Base-by-base conservation (phyloP, 345 rosid species). In the Salix suchowensis region DNA sequence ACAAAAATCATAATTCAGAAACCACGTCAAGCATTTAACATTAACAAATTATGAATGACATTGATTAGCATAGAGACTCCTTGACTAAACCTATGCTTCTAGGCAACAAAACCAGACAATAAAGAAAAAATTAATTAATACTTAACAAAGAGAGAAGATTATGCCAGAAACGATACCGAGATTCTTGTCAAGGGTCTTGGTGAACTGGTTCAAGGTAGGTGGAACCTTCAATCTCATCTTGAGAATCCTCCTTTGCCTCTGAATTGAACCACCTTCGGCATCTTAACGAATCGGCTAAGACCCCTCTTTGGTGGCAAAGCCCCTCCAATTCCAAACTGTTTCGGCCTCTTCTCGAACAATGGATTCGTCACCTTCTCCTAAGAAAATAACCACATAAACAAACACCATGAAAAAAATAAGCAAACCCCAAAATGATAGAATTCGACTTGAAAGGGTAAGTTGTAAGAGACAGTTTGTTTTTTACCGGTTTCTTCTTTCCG, bases 171-270 rank as follows among this genome's bases (percentile, higher is more conserved):
- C 78, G 50, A 37, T 77, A 90, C 97, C 97, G 14, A 89, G 87
- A 58, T 89, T 89, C 87, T 89, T 92, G 86, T 92, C 97, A 13
- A 90, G 90, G 52, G 97, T 88, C 89, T 92, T 92, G 83, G 95
- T 92, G 83, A 90, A 92, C 80, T 90, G 95, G 78, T 89, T 90
- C 70, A 90, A 76, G 12, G 94, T 85, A 0, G 94, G 94, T 2
- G 97, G 92, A 39, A 92, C 93, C 90, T 92, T 92, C 82, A 92
- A 81, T 80, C 97, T 84, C 82, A 85, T 90, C 86, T 80, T 90
- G 46, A 92, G 88, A 70, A 92, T 87, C 77, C 94, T 88, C 79
- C 82, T 92, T 83, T 89, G 86, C 86, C 95, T 89, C 74, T 90
- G 93, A 65, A 89, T 89, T 87, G 85, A 78, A 90, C 89, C 0